These are phyloP conservation scores for Fragaria nilgerrensis DNA, from an alignment of 306 rosid genomes.

Conservation along the genomic window DNA sequence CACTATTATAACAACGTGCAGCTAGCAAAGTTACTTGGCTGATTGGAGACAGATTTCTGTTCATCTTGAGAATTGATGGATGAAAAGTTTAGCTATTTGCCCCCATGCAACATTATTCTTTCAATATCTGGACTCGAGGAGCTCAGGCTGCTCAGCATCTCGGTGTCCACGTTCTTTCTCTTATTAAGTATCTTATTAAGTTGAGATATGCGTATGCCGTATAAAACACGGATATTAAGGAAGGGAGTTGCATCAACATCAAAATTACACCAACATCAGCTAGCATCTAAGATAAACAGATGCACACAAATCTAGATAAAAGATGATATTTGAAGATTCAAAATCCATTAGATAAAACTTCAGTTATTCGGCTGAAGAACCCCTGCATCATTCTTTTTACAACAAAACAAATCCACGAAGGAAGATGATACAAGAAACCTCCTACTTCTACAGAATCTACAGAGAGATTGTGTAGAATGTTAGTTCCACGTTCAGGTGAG, in stretches of 20 bases:
- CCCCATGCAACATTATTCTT: neutral
- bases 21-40: neutral
- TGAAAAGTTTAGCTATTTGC: neutral
- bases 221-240: neutral
- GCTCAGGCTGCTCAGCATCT: neutral
- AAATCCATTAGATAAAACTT: constrained; percentile 6
- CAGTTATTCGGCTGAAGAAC: constrained; percentile 6
- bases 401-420: neutral
- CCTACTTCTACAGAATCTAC: constrained; percentile 4
- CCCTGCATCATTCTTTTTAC: constrained; percentile 13
- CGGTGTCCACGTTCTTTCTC: neutral
- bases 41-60: neutral
- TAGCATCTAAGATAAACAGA: neutral
- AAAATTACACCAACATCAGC: neutral
- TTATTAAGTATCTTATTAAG: neutral
- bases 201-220: neutral
- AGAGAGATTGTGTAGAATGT: neutral
- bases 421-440: constrained; percentile 15
- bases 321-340: neutral
- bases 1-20: neutral
- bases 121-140: neutral
- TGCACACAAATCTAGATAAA: neutral
- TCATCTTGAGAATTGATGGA: neutral
- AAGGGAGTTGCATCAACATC: neutral
- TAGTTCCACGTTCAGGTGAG: constrained; percentile 47